Evolutionary conservation across 2,329 filamentous ascomycete genomes (phyloP), one percentile per base, ranked within the genome.

Genomic region (Ophiocordyceps australis): DNA sequence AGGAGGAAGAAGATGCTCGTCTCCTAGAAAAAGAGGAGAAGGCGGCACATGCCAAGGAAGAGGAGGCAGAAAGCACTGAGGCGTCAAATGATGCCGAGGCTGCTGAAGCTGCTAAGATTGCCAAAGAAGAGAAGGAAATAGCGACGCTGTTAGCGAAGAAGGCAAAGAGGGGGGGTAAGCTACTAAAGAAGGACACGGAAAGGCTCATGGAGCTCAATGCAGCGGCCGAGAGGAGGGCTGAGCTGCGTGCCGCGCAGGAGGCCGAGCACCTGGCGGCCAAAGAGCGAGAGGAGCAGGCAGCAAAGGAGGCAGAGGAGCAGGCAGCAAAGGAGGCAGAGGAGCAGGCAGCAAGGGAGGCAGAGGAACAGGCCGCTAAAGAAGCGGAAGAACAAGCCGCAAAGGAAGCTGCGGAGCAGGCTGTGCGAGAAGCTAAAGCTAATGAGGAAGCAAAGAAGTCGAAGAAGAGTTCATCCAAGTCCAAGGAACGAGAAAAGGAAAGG

Each of bases 111-210:
- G 41, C 34, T 22, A 24, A 26, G 12, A 33, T 40, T 17, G 35
- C 32, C 3, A 29, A 35, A 13, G 46, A 54, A 25, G 49, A 56
- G 30, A 40, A 43, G 9, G 50, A 60, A 30, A 41, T 59, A 9
- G 49, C 42, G 10, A 38, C 42, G 4, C 42, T 61, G 5, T 56
- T 54, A 22, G 47, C 50, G 14, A 67, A 64, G 38, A 65, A 61
- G 35, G 49, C 49, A 2, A 60, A 57, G 35, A 67, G 59, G 39
- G n/a, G n/a, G n/a, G 45, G 47, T 28, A 62, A 49, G 31, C 36
- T 59, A 9, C 41, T 38, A 3, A 62, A 54, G 33, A 59, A 50
- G 29, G 57, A 59, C 17, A 44, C 59, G 25, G 55, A 62, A 30
- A 59, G 54, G 30, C 45, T 53, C 15, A 45, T 51, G 18, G 35